These are phyloP conservation scores for Pulveroboletus sp. DNA, from an alignment of 768 basidiomycete species.

Conservation along the genomic window DNA sequence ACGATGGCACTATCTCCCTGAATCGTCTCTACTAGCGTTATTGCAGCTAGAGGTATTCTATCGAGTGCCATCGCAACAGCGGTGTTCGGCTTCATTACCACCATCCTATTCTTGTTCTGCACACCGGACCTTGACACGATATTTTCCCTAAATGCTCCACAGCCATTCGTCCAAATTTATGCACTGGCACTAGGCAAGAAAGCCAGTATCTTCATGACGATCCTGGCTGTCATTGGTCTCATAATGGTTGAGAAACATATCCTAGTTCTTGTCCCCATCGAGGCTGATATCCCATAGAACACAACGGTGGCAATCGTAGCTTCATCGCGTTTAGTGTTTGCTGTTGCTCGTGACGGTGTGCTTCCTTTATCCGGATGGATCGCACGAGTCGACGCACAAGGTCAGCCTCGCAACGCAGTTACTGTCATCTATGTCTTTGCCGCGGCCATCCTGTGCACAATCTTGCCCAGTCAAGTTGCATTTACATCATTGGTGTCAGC, in stretches of 20 bases:
- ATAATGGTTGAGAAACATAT: conserved; percentile 54
- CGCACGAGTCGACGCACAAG: conserved; percentile 59
- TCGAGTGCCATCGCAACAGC: conserved; percentile 75
- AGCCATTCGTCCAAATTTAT: conserved; percentile 89
- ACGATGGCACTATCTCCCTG: neutral
- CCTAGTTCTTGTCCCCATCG: neutral
- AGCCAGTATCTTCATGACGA: conserved; percentile 82
- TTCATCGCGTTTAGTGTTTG: conserved; percentile 83
- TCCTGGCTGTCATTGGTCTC: conserved; percentile 78
- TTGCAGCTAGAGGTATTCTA: conserved; percentile 80
- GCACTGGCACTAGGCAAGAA: conserved; percentile 76
- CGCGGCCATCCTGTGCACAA: conserved; percentile 73
- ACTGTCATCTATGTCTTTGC: conserved; percentile 83
- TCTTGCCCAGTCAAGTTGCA: conserved; percentile 85
- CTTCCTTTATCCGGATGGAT: conserved; percentile 84
- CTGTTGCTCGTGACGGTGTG: conserved; percentile 92
- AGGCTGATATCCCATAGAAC: conserved; percentile 43
- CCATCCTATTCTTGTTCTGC: conserved; percentile 81
- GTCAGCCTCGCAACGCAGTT: conserved; percentile 81
- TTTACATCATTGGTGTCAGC: conserved; percentile 90
- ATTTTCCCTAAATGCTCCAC: conserved; percentile 75
- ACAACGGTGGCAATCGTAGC: conserved; percentile 87
- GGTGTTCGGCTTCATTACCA: conserved; percentile 69
- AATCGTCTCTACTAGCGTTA: conserved; percentile 42
- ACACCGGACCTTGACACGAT: conserved; percentile 72